Conservation (phyloP, 306 rosid species). For the Spatholobus suberectus region DNA sequence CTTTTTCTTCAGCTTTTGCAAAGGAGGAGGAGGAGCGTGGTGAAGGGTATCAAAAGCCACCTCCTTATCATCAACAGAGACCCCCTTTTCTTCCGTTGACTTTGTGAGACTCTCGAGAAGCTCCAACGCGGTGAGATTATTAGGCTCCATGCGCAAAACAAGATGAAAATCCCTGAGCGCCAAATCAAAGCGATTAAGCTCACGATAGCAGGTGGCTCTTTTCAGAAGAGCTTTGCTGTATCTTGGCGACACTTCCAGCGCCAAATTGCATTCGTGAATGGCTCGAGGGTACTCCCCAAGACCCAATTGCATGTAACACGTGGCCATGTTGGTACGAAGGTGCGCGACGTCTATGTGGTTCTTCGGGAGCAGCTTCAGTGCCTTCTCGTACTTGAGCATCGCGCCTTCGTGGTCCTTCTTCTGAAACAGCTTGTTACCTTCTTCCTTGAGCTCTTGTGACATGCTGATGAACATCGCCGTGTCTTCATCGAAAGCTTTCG, state of each 20-base stretch:
- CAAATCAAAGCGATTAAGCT: constrained; percentile 19
- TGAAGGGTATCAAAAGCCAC: background rate
- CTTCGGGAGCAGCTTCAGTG: constrained; percentile 2
- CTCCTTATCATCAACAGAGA: background rate
- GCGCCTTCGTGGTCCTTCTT: constrained; percentile 23
- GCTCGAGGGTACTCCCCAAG: constrained; percentile 19
- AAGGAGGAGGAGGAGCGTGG: background rate
- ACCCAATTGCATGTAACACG: constrained; percentile 22
- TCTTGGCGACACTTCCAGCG: background rate
- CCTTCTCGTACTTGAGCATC: constrained; percentile 25
- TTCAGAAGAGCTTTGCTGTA: constrained; percentile 7
- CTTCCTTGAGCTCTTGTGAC: constrained; percentile 25
- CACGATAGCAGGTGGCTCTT: constrained; percentile 21
- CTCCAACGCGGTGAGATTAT: constrained; percentile 13
- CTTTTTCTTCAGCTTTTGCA: background rate
- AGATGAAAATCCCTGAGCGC: background rate
- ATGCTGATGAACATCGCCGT: constrained; percentile 9
- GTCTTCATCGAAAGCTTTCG: constrained; percentile 18
- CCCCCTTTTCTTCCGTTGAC: background rate
- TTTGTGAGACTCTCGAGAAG: background rate
- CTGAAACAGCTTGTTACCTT: constrained; percentile 17
- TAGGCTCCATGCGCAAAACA: background rate
- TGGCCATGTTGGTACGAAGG: constrained; percentile 10
- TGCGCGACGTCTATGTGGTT: constrained; percentile 24
- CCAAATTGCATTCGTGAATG: constrained; percentile 20